A percentile compares a stretch with the other conserved stretches of the same genome.
phyloP scores from a whole-genome alignment of 768 basidiomycete genomes.

The Suillus discolor region DNA sequence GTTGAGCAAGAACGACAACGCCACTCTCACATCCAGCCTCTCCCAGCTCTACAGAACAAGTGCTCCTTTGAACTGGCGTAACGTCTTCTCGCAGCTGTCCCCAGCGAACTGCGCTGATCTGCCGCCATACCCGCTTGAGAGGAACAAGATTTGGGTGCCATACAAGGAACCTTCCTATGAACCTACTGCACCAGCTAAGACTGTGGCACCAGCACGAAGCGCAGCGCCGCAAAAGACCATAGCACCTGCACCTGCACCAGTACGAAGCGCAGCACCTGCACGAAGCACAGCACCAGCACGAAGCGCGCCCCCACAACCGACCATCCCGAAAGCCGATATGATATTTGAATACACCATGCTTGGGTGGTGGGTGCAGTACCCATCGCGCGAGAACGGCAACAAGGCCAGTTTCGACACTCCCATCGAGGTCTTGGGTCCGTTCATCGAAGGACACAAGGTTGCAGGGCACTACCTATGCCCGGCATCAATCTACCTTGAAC shows the following conservation, averaged over 20 bases:
- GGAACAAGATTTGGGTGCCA: conserved; percentile 57
- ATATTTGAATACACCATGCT: conserved; percentile 39
- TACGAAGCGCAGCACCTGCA: not conserved
- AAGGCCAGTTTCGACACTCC: conserved; percentile 58
- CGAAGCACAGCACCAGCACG: not conserved
- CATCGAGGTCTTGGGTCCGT: conserved; percentile 41
- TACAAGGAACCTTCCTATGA: conserved; percentile 37
- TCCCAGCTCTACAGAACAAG: conserved; percentile 48
- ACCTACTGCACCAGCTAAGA: not conserved
- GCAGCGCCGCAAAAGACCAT: not conserved
- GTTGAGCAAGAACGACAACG: conserved; percentile 45
- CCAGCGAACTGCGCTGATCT: conserved; percentile 48
- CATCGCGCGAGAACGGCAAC: conserved; percentile 34
- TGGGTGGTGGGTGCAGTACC: conserved; percentile 44
- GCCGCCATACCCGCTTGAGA: conserved; percentile 66
- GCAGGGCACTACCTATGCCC: conserved; percentile 60
- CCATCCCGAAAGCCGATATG: not conserved
- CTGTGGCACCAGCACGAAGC: not conserved
- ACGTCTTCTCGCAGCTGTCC: conserved; percentile 49
- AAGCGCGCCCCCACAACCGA: not conserved
- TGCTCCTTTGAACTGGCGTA: conserved; percentile 53
- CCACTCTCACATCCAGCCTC: conserved; percentile 48
- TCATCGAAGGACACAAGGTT: conserved; percentile 62
- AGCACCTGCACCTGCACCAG: not conserved
- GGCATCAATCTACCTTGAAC: conserved; percentile 66